Evolutionary conservation across 495 filamentous ascomycete genomes (phyloP).

Genomic region (Hypoxylon cercidicola): DNA sequence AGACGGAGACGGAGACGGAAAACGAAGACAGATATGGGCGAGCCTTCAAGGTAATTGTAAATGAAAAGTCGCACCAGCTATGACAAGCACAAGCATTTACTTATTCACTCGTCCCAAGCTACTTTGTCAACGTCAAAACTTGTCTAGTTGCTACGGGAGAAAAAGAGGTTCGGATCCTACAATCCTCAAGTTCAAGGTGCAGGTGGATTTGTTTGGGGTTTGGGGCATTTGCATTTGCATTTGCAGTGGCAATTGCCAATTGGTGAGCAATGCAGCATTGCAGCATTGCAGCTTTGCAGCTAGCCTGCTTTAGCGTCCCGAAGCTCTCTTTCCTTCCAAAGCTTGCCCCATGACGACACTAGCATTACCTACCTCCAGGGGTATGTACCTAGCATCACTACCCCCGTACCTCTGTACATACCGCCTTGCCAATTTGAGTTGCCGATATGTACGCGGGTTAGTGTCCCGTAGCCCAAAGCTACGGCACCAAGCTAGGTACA

Average conservation of each 20-base stretch:
- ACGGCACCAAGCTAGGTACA: slow-evolving; percentile 18
- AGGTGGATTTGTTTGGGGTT: slow-evolving; percentile 28
- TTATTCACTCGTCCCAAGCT: slow-evolving; percentile 3
- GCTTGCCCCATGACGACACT: slow-evolving; percentile 43
- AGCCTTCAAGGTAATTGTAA: slow-evolving; percentile 5
- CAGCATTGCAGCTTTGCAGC: no score
- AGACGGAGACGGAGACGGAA: background rate
- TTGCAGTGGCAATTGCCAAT: no score
- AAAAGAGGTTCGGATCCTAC: slow-evolving; percentile 11
- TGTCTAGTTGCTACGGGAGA: slow-evolving; percentile 12
- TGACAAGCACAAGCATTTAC: background rate
- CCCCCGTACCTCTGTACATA: slow-evolving; percentile 15
- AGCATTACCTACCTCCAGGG: slow-evolving; percentile 24
- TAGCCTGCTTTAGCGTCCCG: background rate
- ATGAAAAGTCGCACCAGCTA: background rate
- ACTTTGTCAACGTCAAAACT: background rate
- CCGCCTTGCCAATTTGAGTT: slow-evolving; percentile 32
- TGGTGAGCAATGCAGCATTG: no score
- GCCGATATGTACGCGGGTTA: slow-evolving; percentile 28
- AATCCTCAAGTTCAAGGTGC: slow-evolving; percentile 19
- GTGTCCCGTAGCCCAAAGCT: background rate
- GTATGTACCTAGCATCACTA: slow-evolving; percentile 27
- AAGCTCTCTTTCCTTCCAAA: slow-evolving; percentile 25
- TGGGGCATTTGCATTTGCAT: background rate
- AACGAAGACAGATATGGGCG: background rate